A percentile compares a stretch with the other conserved stretches of the same genome.
Conservation (phyloP, 2,329 filamentous ascomycete species). For the Stagonosporopsis cucurbitacearum region DNA sequence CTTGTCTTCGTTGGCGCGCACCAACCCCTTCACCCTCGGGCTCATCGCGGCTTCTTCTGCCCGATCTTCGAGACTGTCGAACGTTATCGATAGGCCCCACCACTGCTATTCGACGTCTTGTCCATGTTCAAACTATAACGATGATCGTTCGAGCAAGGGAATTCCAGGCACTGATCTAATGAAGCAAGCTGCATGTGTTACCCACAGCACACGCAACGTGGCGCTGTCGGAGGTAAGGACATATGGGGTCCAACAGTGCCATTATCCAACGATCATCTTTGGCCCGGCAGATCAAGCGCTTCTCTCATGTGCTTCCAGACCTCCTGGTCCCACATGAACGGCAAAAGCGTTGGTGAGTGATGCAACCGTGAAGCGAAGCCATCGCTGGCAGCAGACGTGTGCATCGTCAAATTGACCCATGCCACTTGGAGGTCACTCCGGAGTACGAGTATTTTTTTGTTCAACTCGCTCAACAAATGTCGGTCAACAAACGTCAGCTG, state of each 20-base stretch:
- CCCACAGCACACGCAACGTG: constrained; percentile 19
- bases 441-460: constrained; percentile 4
- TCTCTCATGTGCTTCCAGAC: constrained; percentile 15
- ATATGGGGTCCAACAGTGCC: constrained; percentile 3
- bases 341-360: constrained; percentile 10
- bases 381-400: constrained; percentile 4
- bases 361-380: constrained; percentile 10
- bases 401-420: constrained; percentile 9
- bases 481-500: neutral
- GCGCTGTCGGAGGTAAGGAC: constrained; percentile 17
- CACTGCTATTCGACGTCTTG: constrained; percentile 5
- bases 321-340: constrained; percentile 13
- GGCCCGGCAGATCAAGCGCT: constrained; percentile 17
- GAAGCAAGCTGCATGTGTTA: constrained; percentile 11
- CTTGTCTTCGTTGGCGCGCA: constrained; percentile 7
- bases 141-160: constrained; percentile 15
- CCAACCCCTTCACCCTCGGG: constrained; percentile 11
- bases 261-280: constrained; percentile 9
- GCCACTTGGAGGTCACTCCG: constrained; percentile 6
- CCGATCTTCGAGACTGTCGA: constrained; percentile 5
- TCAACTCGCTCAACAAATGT: constrained; percentile 9
- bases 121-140: constrained; percentile 12
- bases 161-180: constrained; percentile 5
- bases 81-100: constrained; percentile 20
- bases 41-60: constrained; percentile 9